Base-by-base conservation (phyloP, 1,284 basidiomycete genomes). In the Ustilago tritici region DNA sequence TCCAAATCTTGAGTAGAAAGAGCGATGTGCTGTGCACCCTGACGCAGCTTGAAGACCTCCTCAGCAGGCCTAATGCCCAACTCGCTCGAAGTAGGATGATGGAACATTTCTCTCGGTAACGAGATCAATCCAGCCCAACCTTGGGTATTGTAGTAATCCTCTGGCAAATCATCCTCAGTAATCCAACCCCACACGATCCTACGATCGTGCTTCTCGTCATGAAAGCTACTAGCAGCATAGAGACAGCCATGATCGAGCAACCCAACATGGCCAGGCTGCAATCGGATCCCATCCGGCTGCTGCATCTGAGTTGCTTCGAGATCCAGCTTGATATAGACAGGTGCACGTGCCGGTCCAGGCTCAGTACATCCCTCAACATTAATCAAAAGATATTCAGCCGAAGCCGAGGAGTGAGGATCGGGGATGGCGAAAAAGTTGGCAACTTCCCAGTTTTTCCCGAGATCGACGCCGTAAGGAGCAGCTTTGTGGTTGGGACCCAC, bases 171-270 rank as follows among this genome's bases (percentile, higher is more conserved):
- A 47, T 82, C 80, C 23, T 82, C 80, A 3, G 80, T 73, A 49
- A 82, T 72, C 80, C 80, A 82, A 8, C 78, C 76, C 80, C 80
- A 82, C 65, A 82, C 72, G 54, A 82, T 62, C 10, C 80, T 56
- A 14, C 78, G 71, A 10, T 67, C 32, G 34, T 57, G 62, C 55
- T 60, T 54, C 12, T 65, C 50, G 47, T 80, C 76, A 52, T 72
- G 70, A 60, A 79, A 79, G 14, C 73, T 77, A 54, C 68, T 79
- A 2, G 78, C 76, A 15, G 80, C 80, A 40, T 82, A 82, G 23
- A 79, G 61, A 58, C 78, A 78, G 31, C 80, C 80, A 46, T 80
- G 70, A 35, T 82, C 80, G 8, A 82, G 55, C 35, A 78, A 52
- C 0, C 65, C 70, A 0, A 74, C 72, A 12, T 69, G 63, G 1